Base-by-base conservation (phyloP, 192 early-diverging fungal species). In the Rhizophagus clarus region DNA sequence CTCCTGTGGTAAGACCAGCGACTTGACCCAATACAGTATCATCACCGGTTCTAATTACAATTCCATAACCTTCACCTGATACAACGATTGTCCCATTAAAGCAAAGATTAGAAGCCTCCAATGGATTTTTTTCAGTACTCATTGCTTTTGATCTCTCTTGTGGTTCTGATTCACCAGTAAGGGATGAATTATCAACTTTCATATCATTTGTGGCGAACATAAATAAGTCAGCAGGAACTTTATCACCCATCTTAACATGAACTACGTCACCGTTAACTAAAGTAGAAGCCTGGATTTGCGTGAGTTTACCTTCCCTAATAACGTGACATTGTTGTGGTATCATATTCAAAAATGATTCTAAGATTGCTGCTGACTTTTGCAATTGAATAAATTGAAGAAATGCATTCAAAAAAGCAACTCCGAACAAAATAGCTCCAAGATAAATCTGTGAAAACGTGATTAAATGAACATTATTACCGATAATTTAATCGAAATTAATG, bases 121-220 rank as follows among this genome's bases (percentile, higher is more conserved):
- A 90, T 37, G 94, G 95, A 83, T 92, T 99, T 80, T 90, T 85
- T 42, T 91, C 86, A 2, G 83, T 87, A 84, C 95, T 97, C 3
- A 80, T 79, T 0, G 32, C 32, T 3, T 85, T 29, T 3, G 32
- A 78, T 42, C 97, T 92, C 81, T 95, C 93, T 84, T 99, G 97
- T 17, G 97, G 96, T 75, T 98, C 97, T 1, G 95, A 91, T 86
- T 99, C 97, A 74, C 97, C 97, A 2, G 97, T 99, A 47, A 99
- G 83, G 12, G 95, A 96, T 10, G 96, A 97, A 88, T 98, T 98
- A 89, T 99, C 97, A 40, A 98, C 96, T 85, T 99, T 99, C 74
- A 97, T 85, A 61, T 99, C 97, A 24, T 87, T 92, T 75, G 90
- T 87, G 49, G 88, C 77, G 84, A 93, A 95, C 32, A 99, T 79